Evolutionary conservation across 2,329 filamentous ascomycete species (phyloP).

Genomic region (Fusarium marasasianum): DNA sequence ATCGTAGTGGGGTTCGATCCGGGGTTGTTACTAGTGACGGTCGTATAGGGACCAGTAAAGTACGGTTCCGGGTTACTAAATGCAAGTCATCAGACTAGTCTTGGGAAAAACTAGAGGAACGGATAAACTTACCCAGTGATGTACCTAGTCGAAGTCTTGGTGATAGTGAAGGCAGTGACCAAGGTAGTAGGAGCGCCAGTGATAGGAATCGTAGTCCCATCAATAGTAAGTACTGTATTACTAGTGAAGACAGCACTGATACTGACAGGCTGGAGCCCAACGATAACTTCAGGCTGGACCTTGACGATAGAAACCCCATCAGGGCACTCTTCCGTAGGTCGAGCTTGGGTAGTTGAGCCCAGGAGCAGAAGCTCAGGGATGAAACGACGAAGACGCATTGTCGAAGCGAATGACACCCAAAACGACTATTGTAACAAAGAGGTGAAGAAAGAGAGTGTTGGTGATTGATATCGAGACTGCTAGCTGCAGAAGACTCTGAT

Average conservation of each 20-base stretch:
- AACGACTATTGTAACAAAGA: not conserved
- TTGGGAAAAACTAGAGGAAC: accelerated
- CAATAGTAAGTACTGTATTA: not conserved
- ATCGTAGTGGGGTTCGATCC: not conserved
- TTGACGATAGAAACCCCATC: not conserved
- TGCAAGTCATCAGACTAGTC: not conserved
- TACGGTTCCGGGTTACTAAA: not conserved
- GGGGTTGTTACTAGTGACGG: not conserved
- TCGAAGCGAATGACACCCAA: not conserved
- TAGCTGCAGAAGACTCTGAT: not conserved
- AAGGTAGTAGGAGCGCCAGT: constrained; percentile 7
- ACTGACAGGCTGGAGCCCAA: not conserved
- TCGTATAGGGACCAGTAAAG: not conserved
- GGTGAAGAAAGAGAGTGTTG: not conserved
- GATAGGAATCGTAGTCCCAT: not conserved
- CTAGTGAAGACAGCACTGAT: not conserved
- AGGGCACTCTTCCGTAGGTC: not conserved
- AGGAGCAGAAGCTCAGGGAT: not conserved
- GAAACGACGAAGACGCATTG: not conserved
- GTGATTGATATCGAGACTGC: not conserved
- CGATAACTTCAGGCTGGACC: not conserved
- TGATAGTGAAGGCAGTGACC: not conserved
- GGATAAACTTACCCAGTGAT: not conserved
- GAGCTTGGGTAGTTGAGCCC: not conserved
- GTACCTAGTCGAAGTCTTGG: not conserved